Base-by-base conservation (phyloP, 78 protist genomes). In the Dictyostelium brefeldianum region DNA sequence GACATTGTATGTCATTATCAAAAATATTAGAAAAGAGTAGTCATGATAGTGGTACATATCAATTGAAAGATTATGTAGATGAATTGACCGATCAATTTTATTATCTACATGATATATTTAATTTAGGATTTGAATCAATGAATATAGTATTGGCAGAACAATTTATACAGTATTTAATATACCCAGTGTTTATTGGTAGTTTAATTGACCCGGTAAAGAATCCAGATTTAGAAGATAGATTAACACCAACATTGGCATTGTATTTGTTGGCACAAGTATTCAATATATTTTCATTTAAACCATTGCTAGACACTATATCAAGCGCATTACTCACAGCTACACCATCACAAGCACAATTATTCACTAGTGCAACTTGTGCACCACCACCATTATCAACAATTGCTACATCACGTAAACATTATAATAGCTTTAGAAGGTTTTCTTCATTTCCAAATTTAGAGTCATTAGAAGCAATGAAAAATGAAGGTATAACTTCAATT, bases 41-140 rank as follows among this genome's bases (percentile, higher is more conserved):
- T 31, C 85, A 84, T 57, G 92, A 71, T n/a, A 75, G 67, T 48
- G 18, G 5, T 15, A 59, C 36, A 22, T 73, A 81, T 74, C 71
- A 53, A 27, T 46, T 90, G 65, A 89, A 80, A 17, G 56, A 94
- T 31, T 80, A 75, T 46, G 71, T 90, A 15, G 94, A 71, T 20
- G 97, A 90, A 31, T 46, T 90, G 81, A 62, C 82, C 81, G 97
- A 95, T 81, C 82, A 82, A n/a, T 56, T 90, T 69, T 57, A 84
- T 29, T 95, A 91, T n/a, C 18, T 95, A 43, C 95, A 90, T 65
- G 96, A 95, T 65, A 90, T 95, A 20, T 83, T 95, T 83, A 81
- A 89, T 59, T 65, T 95, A 41, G 92, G 92, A 25, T 82, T 80
- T 15, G 94, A 79, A 10, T 65, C 89, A 36, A 77, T 95, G 96